Evolutionary conservation across 129 eudicot species (phyloP).

Genomic region (Helianthus tuberosus): DNA sequence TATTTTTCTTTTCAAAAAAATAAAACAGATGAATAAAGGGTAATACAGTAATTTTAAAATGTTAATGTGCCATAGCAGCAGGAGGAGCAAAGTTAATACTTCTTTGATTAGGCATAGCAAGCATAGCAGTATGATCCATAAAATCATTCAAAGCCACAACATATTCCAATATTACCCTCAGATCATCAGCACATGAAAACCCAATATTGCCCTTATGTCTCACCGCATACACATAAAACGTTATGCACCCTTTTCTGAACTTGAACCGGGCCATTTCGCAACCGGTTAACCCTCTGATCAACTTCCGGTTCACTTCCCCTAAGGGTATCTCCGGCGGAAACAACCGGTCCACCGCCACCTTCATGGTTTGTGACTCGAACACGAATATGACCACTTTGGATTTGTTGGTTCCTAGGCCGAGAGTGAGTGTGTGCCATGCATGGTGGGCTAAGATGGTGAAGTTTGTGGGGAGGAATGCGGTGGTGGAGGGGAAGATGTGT

Average conservation of each 20-base stretch:
- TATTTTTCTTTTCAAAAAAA: not conserved
- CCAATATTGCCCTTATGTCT: constrained; percentile 58
- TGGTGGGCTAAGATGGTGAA: constrained; percentile 96
- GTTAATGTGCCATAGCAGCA: constrained; percentile 72
- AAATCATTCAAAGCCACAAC: constrained; percentile 89
- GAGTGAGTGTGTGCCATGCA: constrained; percentile 98
- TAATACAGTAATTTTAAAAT: constrained; percentile 9
- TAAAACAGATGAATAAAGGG: not conserved
- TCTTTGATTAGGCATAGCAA: constrained; percentile 89
- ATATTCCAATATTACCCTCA: constrained; percentile 61
- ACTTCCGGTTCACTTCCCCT: constrained; percentile 81
- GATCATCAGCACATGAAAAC: constrained; percentile 75
- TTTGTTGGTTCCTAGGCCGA: constrained; percentile 90
- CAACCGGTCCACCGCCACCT: constrained; percentile 54
- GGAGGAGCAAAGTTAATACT: constrained; percentile 62
- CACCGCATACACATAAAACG: constrained; percentile 88
- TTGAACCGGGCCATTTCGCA: constrained; percentile 91
- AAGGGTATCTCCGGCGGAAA: constrained; percentile 86
- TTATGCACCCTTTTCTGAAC: constrained; percentile 91
- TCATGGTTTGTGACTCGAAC: constrained; percentile 65
- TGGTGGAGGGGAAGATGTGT: constrained; percentile 58
- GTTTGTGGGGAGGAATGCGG: constrained; percentile 84
- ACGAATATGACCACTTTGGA: constrained; percentile 80
- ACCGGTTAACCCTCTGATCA: constrained; percentile 60
- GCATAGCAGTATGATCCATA: constrained; percentile 96